Evolutionary conservation across 257 asterid species (phyloP), one percentile per base, ranked within the genome.

Genomic region (Solanum paucissectum): DNA sequence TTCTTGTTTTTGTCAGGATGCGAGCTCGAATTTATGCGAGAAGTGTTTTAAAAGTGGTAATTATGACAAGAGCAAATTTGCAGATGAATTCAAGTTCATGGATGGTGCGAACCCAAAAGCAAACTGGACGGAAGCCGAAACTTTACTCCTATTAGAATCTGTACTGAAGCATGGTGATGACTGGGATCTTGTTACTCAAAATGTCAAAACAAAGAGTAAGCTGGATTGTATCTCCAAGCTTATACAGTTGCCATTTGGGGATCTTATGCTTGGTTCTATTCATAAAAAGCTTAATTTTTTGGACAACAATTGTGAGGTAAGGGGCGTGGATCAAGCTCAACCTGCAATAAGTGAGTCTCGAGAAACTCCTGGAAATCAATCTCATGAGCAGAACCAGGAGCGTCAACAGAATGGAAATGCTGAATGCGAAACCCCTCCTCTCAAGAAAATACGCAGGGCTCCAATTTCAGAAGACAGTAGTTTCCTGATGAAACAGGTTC

Each of bases 191-290:
- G 96, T 95, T 86, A 90, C 96, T 83, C 91, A 91, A 91, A 91
- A 91, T 91, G 95, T 97, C 84, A 94, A 92, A 91, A 92, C 95
- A 20, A 97, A 95, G 94, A 95, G 90, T 88, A 94, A 95, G 92
- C 90, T 89, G 92, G 99, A 97, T 87, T 97, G 99, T 88, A 95
- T 97, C 93, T 93, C 95, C 75, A 95, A 94, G 93, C 98, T 95
- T 89, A 92, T 95, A 86, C 94, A 94, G 91, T 94, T 97, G 76
- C 99, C 99, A 14, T 93, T 97, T 86, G 98, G 99, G 68, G 94
- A 95, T 90, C 96, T 92, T 89, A 92, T 97, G 96, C 86, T 97
- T 88, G 95, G 96, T 52, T 87, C 92, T 89, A 90, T 90, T 86
- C 83, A 88, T 16, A 89, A 91, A 83, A 94, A 92, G 89, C 88